Base-by-base conservation (phyloP, 257 asterid genomes). In the Leptodermis oblonga region DNA sequence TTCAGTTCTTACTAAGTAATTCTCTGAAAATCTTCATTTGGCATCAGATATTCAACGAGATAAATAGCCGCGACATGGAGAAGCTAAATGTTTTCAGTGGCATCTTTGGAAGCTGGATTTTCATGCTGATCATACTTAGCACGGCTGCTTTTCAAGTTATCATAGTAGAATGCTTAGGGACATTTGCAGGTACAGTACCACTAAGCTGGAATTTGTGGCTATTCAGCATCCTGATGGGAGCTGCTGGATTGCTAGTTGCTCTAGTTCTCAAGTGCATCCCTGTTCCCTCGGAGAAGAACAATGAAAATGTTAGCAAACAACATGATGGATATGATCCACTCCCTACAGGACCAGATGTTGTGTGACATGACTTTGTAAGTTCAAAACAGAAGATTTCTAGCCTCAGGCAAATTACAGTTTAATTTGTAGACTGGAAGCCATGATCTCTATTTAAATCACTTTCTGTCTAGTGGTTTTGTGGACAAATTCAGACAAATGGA, bases 1-100 rank as follows among this genome's bases (percentile, higher is more conserved):
- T n/a, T 23, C 14, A 10, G 8, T 7, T 52, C 4, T n/a, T 22
- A 7, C 31, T 52, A 5, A 52, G 9, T 20, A 17, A 52, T 10
- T 5, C 37, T 60, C 9, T 33, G 26, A 7, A 20, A 1, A 22
- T 52, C 30, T 52, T 20, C 59, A 52, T 23, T 49, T 69, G 61
- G 20, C 6, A 23, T n/a, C 76, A 84, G 96, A 88, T 90, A 51
- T 90, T 91, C 81, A 91, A 91, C 23, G 96, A 91, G 70, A 84
- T 91, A 79, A 88, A 88, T 84, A 83, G 96, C 76, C 92, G 96
- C 0, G 95, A 88, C 48, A 86, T 88, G 91, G 97, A 87, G 88
- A 83, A 83, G 75, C 84, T 85, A 56, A 87, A 91, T 78, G 73
- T 91, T 23, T 77, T 91, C 49, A 65, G 71, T 1, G 97, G 96